Conservation (phyloP, 495 filamentous ascomycete genomes). For the Poronia punctata region DNA sequence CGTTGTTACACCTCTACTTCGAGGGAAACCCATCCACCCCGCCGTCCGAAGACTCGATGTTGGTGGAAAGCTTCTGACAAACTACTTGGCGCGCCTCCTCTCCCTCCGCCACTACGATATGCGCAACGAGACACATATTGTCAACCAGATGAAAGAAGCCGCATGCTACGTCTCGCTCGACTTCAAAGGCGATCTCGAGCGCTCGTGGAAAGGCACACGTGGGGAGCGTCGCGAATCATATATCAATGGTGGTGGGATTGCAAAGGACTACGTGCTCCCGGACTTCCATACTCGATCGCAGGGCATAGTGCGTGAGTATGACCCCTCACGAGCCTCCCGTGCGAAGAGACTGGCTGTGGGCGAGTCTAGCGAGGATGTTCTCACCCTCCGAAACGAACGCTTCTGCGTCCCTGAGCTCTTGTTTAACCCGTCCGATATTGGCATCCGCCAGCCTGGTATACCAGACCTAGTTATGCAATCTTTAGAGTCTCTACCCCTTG, state of each 20-base stretch:
- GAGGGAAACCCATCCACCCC: slow-evolving; percentile 70
- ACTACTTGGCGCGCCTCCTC: slow-evolving; percentile 82
- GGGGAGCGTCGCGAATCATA: slow-evolving; percentile 40
- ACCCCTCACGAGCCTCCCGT: slow-evolving; percentile 48
- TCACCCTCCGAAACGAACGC: slow-evolving; percentile 85
- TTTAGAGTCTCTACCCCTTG: slow-evolving; percentile 66
- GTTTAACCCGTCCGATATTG: slow-evolving; percentile 81
- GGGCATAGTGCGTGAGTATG: slow-evolving; percentile 71
- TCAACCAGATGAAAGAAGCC: slow-evolving; percentile 92
- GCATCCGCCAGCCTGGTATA: slow-evolving; percentile 77
- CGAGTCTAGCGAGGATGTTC: slow-evolving; percentile 66
- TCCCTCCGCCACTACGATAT: slow-evolving; percentile 91
- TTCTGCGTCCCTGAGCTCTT: slow-evolving; percentile 88
- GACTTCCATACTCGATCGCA: slow-evolving; percentile 73
- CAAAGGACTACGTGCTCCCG: slow-evolving; percentile 87
- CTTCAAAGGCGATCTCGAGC: slow-evolving; percentile 74
- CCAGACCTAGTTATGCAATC: slow-evolving; percentile 75
- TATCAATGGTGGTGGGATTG: slow-evolving; percentile 58
- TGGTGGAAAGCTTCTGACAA: slow-evolving; percentile 91
- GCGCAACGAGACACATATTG: slow-evolving; percentile 84
- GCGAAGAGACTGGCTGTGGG: slow-evolving; percentile 51
- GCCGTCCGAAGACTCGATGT: slow-evolving; percentile 83
- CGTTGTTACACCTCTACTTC: slow-evolving; percentile 79
- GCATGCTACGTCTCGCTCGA: slow-evolving; percentile 77
- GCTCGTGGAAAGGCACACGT: slow-evolving; percentile 72